These are phyloP conservation scores for Podila epigama DNA, from an alignment of 192 early-diverging fungal genomes.

Conservation along the genomic window DNA sequence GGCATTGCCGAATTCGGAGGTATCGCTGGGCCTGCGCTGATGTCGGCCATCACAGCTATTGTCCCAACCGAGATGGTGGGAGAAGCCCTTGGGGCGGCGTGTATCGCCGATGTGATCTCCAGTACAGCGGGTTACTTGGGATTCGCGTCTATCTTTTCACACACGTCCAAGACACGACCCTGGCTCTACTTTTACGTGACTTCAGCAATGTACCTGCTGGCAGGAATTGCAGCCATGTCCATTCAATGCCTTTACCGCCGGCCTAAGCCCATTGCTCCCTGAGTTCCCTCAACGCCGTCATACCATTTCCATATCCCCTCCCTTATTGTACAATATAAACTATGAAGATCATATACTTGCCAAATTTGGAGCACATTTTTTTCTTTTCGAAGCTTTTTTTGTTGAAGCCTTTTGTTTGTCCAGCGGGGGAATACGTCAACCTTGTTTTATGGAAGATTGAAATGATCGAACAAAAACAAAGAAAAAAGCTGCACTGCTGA, in stretches of 20 bases:
- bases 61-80: slow-evolving; percentile 4
- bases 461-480: not conserved
- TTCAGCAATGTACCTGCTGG: not conserved
- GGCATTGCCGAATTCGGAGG: not conserved
- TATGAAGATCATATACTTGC: no score
- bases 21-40: not conserved
- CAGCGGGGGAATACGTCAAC: no score
- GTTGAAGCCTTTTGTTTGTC: no score
- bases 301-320: not conserved
- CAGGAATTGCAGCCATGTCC: not conserved
- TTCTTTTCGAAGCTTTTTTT: no score
- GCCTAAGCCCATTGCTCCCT: not conserved
- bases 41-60: not conserved
- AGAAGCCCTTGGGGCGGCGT: slow-evolving; percentile 2
- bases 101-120: not conserved
- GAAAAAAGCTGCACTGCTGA: no score
- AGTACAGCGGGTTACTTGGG: not conserved
- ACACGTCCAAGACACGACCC: not conserved
- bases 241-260: not conserved
- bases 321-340: no score
- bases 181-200: not conserved
- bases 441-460: not conserved
- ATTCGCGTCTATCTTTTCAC: not conserved
- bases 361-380: no score
- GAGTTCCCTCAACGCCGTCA: not conserved